A percentile compares a stretch with the other conserved stretches of the same genome.
Conservation (phyloP, 495 filamentous ascomycete genomes). For the Tetracladium marchalianum region DNA sequence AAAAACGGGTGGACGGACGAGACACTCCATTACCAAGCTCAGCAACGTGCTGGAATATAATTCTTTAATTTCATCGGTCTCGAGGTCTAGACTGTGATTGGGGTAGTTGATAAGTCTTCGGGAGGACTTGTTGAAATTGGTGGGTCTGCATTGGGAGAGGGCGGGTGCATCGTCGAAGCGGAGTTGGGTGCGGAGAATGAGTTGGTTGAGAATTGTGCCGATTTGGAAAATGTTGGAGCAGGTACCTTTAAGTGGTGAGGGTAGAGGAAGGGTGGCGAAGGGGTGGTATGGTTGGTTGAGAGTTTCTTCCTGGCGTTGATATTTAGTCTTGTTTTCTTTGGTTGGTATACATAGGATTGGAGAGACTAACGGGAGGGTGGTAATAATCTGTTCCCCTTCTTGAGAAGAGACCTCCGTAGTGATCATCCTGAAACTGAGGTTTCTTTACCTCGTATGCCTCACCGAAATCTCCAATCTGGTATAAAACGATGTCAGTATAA, state of each 20-base stretch:
- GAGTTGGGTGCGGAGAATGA: background rate
- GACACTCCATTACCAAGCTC: too few species aligned
- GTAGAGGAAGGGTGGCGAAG: background rate
- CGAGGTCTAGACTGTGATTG: too few species aligned
- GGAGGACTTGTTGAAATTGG: too few species aligned
- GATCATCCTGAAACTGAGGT: background rate
- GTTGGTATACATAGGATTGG: too few species aligned
- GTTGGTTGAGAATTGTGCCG: slow-evolving; percentile 1
- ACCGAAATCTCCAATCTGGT: slow-evolving; percentile 4
- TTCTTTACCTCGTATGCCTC: background rate
- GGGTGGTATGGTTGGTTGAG: background rate
- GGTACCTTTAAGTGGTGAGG: background rate
- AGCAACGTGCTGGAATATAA: too few species aligned
- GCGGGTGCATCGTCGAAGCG: too few species aligned
- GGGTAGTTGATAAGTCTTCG: too few species aligned
- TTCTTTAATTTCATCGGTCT: too few species aligned
- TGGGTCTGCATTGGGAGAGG: too few species aligned
- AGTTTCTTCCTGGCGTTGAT: background rate
- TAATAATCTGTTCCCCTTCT: background rate
- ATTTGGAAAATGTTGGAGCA: slow-evolving; percentile 4
- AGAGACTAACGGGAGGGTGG: too few species aligned
- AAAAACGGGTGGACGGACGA: too few species aligned
- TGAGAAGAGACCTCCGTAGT: background rate
- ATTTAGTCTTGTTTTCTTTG: too few species aligned
- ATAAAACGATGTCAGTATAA: background rate